phyloP scores from a whole-genome alignment of 2,329 filamentous ascomycete genomes.

The Stenocarpella maydis region DNA sequence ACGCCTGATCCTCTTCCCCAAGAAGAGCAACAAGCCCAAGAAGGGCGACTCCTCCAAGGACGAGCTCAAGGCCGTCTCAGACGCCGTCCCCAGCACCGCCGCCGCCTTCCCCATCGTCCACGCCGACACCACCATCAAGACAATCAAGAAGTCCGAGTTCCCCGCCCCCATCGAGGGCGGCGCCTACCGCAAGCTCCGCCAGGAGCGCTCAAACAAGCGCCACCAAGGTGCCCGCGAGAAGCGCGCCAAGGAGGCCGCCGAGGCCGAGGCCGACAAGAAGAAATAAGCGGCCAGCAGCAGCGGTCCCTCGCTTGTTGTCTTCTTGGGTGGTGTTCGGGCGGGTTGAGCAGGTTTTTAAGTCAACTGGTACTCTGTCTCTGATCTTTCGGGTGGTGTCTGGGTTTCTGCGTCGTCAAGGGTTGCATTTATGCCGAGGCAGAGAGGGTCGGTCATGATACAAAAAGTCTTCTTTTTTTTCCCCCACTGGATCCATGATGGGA shows the following conservation, averaged over 20 bases:
- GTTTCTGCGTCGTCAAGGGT: conserved; percentile 37
- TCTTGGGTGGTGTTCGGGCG: conserved; percentile 21
- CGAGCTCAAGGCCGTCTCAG: conserved; percentile 72
- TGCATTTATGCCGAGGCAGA: conserved; percentile 34
- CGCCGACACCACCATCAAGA: conserved; percentile 69
- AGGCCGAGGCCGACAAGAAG: conserved; percentile 79
- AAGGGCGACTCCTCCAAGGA: conserved; percentile 88
- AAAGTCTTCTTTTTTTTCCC: background rate
- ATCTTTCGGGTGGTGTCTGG: conserved; percentile 39
- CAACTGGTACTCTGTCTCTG: conserved; percentile 37
- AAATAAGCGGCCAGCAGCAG: conserved; percentile 66
- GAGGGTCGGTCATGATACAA: conserved; percentile 35
- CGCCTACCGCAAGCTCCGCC: conserved; percentile 87
- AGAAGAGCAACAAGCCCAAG: conserved; percentile 93
- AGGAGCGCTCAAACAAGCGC: conserved; percentile 84
- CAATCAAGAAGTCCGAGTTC: conserved; percentile 85
- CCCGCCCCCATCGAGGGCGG: conserved; percentile 79
- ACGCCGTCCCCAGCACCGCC: conserved; percentile 59
- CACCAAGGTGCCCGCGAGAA: conserved; percentile 88
- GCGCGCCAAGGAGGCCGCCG: conserved; percentile 87
- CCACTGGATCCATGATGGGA: conserved; percentile 21
- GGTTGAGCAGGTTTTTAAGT: conserved; percentile 28
- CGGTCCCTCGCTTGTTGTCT: conserved; percentile 12
- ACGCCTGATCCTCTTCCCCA: conserved; percentile 96
- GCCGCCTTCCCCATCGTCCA: conserved; percentile 77